Percentiles rank a stretch among this genome's conserved stretches.
These are phyloP conservation scores for Aspergillus sclerotioniger DNA, from an alignment of 495 filamentous ascomycete species.

Conservation along the genomic window DNA sequence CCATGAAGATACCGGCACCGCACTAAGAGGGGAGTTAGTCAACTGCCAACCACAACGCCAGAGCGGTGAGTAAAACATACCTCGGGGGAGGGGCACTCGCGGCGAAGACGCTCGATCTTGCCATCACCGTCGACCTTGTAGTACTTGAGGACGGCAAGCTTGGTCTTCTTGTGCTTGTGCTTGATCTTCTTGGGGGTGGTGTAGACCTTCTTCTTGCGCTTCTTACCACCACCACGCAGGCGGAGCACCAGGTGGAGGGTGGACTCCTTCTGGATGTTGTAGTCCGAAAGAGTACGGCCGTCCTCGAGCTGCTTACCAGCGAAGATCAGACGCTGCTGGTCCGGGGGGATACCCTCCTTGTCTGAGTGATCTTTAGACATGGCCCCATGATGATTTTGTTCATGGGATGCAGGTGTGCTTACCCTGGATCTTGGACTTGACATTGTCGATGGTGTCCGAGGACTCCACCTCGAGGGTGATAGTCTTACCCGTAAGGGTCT, in stretches of 20 bases:
- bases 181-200: slow-evolving; percentile 99
- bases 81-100: slow-evolving; percentile 91
- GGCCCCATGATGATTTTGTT: neutral
- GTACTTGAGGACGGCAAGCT: slow-evolving; percentile 99
- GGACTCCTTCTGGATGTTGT: slow-evolving; percentile 99
- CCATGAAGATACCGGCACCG: slow-evolving; percentile 99
- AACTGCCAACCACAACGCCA: neutral
- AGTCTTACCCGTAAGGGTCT: slow-evolving; percentile 99
- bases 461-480: slow-evolving; percentile 99
- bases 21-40: slow-evolving; percentile 56
- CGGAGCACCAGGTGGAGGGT: slow-evolving; percentile 98
- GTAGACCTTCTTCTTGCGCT: slow-evolving; percentile 99
- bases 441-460: slow-evolving; percentile 99
- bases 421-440: slow-evolving; percentile 92
- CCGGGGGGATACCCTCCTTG: slow-evolving; percentile 99
- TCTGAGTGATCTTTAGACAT: slow-evolving; percentile 48
- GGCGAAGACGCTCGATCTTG: slow-evolving; percentile 98
- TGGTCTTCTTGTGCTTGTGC: slow-evolving; percentile 99
- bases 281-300: slow-evolving; percentile 97
- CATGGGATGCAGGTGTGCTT: slow-evolving; percentile 17
- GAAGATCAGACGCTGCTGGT: slow-evolving; percentile 99
- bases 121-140: slow-evolving; percentile 99
- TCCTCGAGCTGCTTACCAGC: slow-evolving; percentile 99
- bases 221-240: slow-evolving; percentile 95
- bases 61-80: no score